Percentiles rank a stretch among this genome's conserved stretches.
phyloP scores from a whole-genome alignment of 2,329 filamentous ascomycete genomes.

The Aspergillus japonicus region DNA sequence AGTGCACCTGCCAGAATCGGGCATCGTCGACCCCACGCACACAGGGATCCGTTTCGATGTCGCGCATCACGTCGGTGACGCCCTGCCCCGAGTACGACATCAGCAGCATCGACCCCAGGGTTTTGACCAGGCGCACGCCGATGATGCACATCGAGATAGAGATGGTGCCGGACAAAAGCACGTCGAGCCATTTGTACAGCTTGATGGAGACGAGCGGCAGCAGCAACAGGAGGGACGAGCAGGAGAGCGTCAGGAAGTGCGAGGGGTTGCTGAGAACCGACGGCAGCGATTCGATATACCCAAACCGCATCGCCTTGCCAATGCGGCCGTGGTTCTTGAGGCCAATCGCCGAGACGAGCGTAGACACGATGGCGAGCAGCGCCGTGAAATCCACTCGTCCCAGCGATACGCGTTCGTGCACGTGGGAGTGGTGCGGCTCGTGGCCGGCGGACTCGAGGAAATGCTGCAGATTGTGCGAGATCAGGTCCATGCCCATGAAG shows the following conservation, averaged over 20 bases:
- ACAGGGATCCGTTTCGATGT: conserved; percentile 77
- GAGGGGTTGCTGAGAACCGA: conserved; percentile 91
- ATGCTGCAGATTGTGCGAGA: conserved; percentile 91
- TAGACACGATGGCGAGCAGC: conserved; percentile 76
- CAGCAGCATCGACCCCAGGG: conserved; percentile 88
- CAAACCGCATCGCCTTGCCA: conserved; percentile 83
- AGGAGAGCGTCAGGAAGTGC: conserved; percentile 89
- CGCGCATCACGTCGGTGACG: conserved; percentile 73
- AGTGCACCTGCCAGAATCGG: conserved; percentile 98
- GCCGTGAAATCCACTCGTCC: conserved; percentile 81
- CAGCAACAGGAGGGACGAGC: conserved; percentile 74
- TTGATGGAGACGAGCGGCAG: conserved; percentile 77
- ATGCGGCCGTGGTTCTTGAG: conserved; percentile 90
- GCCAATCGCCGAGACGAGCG: conserved; percentile 79
- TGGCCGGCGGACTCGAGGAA: conserved; percentile 78
- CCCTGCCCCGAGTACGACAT: conserved; percentile 74
- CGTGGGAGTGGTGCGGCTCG: conserved; percentile 68
- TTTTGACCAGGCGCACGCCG: conserved; percentile 77
- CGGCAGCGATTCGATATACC: conserved; percentile 76
- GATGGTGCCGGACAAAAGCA: conserved; percentile 75
- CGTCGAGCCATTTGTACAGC: conserved; percentile 82
- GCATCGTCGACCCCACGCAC: conserved; percentile 82
- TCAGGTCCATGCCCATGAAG: conserved; percentile 95
- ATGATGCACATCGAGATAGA: conserved; percentile 85
- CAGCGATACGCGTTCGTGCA: conserved; percentile 65